Evolutionary conservation across 108 stramenopile species (phyloP).

Genomic region (Ochromonas danica): DNA sequence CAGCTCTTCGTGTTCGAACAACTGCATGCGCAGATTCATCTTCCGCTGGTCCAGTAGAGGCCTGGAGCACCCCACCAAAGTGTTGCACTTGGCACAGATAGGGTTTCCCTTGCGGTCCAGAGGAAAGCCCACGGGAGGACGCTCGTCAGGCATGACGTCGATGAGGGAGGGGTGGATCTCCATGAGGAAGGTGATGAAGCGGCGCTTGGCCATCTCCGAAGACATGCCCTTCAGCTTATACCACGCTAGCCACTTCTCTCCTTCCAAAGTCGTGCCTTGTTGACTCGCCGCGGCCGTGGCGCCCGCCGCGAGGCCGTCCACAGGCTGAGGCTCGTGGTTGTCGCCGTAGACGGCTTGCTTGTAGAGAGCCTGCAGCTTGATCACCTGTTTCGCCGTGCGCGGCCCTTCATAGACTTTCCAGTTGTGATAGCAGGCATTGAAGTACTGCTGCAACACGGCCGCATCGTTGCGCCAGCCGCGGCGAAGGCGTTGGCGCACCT

Average conservation of each 20-base stretch:
- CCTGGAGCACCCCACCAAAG: constrained; percentile 10
- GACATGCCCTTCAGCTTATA: neutral
- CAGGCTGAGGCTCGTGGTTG: neutral
- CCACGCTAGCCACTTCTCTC: constrained; percentile 31
- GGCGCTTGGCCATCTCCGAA: constrained; percentile 9
- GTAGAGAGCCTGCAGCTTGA: constrained; percentile 21
- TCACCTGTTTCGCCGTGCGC: neutral
- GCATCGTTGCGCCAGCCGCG: constrained; percentile 22
- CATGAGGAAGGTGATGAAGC: constrained; percentile 29
- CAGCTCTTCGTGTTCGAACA: constrained; percentile 32
- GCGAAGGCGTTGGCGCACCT: too few species aligned
- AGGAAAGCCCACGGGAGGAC: constrained; percentile 27
- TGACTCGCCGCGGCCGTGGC: too few species aligned
- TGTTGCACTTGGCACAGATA: constrained; percentile 36
- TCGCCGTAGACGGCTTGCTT: constrained; percentile 36
- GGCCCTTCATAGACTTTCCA: constrained; percentile 27
- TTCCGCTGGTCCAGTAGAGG: constrained; percentile 20
- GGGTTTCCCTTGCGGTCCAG: neutral
- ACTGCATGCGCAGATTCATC: neutral
- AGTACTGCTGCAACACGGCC: constrained; percentile 18
- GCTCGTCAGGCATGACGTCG: constrained; percentile 35
- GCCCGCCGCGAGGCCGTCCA: neutral
- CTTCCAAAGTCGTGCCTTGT: constrained; percentile 3
- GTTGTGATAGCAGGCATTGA: neutral
- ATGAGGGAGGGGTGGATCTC: constrained; percentile 25